Conservation (phyloP, 768 basidiomycete species). For the Leccinum uliginosum region DNA sequence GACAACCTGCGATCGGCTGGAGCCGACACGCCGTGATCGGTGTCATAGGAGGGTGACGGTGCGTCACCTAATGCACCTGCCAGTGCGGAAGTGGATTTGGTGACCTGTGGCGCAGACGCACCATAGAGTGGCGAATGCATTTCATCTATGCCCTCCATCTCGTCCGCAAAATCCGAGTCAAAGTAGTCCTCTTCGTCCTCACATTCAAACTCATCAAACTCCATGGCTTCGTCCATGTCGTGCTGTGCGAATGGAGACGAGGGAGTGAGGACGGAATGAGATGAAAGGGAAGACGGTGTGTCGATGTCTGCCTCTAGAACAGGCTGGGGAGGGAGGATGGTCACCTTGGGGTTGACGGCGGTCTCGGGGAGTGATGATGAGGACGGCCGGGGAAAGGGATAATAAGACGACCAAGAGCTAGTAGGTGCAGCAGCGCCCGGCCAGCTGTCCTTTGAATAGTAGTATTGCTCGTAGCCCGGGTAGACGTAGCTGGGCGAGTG, state of each 20-base stretch:
- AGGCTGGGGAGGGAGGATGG: constrained; percentile 22
- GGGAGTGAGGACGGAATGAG: constrained; percentile 30
- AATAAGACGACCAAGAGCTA: constrained; percentile 19
- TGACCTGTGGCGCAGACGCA: constrained; percentile 18
- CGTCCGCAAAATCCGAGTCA: constrained; percentile 32
- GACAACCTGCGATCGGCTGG: constrained; percentile 29
- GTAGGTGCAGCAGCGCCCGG: constrained; percentile 7
- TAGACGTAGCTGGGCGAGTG: constrained; percentile 22
- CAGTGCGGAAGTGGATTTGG: constrained; percentile 31
- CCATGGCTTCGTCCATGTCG: constrained; percentile 17
- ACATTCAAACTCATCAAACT: constrained; percentile 30
- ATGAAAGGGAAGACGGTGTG: constrained; percentile 31
- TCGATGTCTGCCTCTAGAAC: constrained; percentile 23
- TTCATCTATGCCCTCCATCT: constrained; percentile 30
- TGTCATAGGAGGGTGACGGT: constrained; percentile 11
- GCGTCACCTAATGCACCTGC: constrained; percentile 30
- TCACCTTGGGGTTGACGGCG: constrained; percentile 27
- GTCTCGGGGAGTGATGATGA: constrained; percentile 14
- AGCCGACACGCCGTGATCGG: constrained; percentile 1
- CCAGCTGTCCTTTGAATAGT: constrained; percentile 19
- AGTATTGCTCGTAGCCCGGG: constrained; percentile 20
- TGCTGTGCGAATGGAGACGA: constrained; percentile 26
- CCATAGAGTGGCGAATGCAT: constrained; percentile 18
- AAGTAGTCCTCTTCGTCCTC: constrained; percentile 30
- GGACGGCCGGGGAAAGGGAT: constrained; percentile 12